Conservation (phyloP, 208 protist genomes). For the Novymonas esmeraldas region DNA sequence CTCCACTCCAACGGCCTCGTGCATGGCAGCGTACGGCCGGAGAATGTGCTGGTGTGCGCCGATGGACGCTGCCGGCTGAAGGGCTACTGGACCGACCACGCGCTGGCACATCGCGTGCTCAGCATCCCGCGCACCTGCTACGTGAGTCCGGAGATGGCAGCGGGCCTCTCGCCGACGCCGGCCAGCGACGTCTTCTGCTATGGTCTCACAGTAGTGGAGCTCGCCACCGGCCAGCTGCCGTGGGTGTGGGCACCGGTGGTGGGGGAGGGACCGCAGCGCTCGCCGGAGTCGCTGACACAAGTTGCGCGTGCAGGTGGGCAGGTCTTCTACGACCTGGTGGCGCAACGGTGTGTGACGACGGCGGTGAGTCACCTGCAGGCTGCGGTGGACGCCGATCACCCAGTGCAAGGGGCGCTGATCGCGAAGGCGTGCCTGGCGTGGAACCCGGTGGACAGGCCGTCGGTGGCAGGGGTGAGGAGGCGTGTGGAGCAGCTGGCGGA, state of each 20-base stretch:
- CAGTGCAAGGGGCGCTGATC: too few species aligned
- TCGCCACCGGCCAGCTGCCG: slow-evolving; percentile 29
- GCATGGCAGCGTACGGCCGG: slow-evolving; percentile 66
- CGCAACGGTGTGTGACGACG: too few species aligned
- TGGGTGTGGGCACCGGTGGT: slow-evolving; percentile 36
- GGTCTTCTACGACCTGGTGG: neutral
- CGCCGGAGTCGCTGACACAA: neutral
- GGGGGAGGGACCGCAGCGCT: neutral
- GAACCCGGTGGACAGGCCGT: too few species aligned
- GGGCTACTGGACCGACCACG: slow-evolving; percentile 35
- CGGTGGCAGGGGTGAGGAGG: too few species aligned
- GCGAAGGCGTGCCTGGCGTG: too few species aligned
- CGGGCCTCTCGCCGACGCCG: slow-evolving; percentile 35
- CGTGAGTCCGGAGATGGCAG: slow-evolving; percentile 71
- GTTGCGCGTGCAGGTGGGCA: neutral
- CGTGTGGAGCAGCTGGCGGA: too few species aligned
- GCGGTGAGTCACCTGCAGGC: too few species aligned
- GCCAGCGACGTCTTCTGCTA: slow-evolving; percentile 69
- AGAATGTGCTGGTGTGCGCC: slow-evolving; percentile 61
- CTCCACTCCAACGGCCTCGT: slow-evolving; percentile 55
- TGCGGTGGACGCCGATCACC: too few species aligned
- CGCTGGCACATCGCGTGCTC: slow-evolving; percentile 24
- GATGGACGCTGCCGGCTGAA: slow-evolving; percentile 66
- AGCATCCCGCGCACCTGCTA: slow-evolving; percentile 40
- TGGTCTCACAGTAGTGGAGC: slow-evolving; percentile 60